A percentile compares a stretch with the other conserved stretches of the same genome.
phyloP scores from a whole-genome alignment of 2,329 filamentous ascomycete genomes.

The Teratosphaeria pseudoeucalypti region DNA sequence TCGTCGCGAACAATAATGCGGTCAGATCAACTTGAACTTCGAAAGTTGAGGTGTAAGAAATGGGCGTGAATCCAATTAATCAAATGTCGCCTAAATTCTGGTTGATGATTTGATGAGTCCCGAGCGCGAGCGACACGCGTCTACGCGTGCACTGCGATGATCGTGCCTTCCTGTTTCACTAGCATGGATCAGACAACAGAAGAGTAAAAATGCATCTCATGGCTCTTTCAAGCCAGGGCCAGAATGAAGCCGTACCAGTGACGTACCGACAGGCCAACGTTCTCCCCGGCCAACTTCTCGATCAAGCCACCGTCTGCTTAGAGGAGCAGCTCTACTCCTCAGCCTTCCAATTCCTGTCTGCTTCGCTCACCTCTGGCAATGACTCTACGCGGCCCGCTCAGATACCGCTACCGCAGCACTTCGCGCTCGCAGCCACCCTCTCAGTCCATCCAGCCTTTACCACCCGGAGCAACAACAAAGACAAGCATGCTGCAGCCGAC shows the following conservation, averaged over 20 bases:
- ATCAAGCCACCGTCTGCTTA: conserved; percentile 60
- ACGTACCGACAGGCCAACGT: conserved; percentile 7
- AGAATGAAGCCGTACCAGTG: not conserved
- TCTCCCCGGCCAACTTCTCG: conserved; percentile 53
- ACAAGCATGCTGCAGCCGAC: conserved; percentile 53
- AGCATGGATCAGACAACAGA: not conserved
- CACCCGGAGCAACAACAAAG: conserved; percentile 54
- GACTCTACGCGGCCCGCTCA: conserved; percentile 38
- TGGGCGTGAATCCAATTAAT: not conserved
- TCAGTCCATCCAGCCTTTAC: conserved; percentile 72
- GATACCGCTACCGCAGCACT: conserved; percentile 59
- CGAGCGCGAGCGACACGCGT: not conserved
- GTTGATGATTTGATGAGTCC: not conserved
- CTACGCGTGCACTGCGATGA: not conserved
- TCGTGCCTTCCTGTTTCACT: not conserved
- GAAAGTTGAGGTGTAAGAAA: not conserved
- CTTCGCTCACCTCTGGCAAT: conserved; percentile 47
- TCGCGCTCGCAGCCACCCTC: conserved; percentile 72
- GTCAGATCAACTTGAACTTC: not conserved
- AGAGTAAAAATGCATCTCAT: not conserved
- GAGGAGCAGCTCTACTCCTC: conserved; percentile 56
- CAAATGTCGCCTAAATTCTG: not conserved
- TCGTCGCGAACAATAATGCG: not conserved
- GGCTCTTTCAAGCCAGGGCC: not conserved
- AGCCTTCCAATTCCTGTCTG: conserved; percentile 47